Evolutionary conservation across 2,329 filamentous ascomycete genomes (phyloP).

Genomic region (Colletotrichum noveboracense): DNA sequence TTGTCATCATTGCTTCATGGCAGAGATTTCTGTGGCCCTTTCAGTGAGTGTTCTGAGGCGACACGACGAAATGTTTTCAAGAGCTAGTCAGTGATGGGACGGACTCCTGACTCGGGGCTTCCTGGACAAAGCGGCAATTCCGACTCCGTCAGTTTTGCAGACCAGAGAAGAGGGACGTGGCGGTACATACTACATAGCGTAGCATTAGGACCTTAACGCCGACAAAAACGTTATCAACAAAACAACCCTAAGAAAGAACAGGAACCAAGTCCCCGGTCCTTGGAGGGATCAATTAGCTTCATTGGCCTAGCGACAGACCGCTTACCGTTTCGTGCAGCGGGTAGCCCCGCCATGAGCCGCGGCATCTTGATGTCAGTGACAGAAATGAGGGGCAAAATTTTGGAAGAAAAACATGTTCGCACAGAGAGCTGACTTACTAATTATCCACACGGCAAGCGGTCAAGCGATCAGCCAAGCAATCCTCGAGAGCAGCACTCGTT

Average conservation of each 20-base stretch:
- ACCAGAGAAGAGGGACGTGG: not conserved
- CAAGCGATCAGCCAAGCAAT: not conserved
- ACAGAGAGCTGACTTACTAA: not conserved
- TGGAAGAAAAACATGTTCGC: not conserved
- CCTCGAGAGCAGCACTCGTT: not conserved
- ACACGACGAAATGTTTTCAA: not conserved
- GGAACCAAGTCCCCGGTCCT: not conserved
- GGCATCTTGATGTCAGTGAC: conserved; percentile 9
- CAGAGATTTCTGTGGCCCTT: not conserved
- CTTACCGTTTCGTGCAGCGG: not conserved
- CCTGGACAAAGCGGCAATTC: not conserved
- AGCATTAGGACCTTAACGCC: not conserved
- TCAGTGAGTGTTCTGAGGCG: not conserved
- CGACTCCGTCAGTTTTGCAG: not conserved
- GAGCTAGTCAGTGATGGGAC: not conserved
- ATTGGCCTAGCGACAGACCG: not conserved
- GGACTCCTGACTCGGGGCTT: conserved; percentile 8
- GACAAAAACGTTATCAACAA: not conserved
- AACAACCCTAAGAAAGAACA: not conserved
- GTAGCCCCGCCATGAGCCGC: conserved; percentile 6
- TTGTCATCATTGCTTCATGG: conserved; percentile 11
- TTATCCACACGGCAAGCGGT: not conserved
- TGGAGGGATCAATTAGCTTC: not conserved
- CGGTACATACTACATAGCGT: not conserved
- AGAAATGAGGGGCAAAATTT: conserved; percentile 9